These are phyloP conservation scores for Heterobasidion annosum DNA, from an alignment of 1,284 basidiomycete genomes.

Conservation along the genomic window DNA sequence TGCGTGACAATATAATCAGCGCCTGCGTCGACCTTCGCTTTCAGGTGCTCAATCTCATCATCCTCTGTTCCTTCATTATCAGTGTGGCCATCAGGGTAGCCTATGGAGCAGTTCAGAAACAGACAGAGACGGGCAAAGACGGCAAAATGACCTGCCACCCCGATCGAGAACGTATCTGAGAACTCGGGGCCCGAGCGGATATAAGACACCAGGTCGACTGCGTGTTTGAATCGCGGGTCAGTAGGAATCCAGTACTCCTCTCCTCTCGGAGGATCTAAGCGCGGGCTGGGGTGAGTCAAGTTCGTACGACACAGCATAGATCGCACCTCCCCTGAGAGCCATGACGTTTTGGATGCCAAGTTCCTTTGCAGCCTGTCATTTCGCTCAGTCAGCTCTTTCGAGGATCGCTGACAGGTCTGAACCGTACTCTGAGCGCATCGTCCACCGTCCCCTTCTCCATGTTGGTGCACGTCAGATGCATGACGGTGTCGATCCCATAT, in stretches of 20 bases:
- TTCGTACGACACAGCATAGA: not conserved
- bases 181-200: constrained; percentile 79
- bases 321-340: constrained; percentile 77
- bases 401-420: not conserved
- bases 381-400: not conserved
- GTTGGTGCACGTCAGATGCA: constrained; percentile 98
- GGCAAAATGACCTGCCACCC: constrained; percentile 62
- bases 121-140: constrained; percentile 6
- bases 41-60: constrained; percentile 71
- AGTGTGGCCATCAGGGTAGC: constrained; percentile 90
- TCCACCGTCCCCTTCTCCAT: constrained; percentile 88
- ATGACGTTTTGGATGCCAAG: constrained; percentile 87
- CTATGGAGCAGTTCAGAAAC: constrained; percentile 27
- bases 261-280: constrained; percentile 81
- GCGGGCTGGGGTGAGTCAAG: constrained; percentile 2
- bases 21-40: constrained; percentile 90
- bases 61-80: constrained; percentile 58
- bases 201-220: constrained; percentile 85
- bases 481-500: constrained; percentile 73
- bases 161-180: constrained; percentile 84
- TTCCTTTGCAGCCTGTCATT: constrained; percentile 63
- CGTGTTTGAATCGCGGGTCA: constrained; percentile 82
- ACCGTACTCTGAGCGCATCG: constrained; percentile 65
- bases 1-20: constrained; percentile 97
- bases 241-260: constrained; percentile 89